These are phyloP conservation scores for Ganoderma lucidum DNA, from an alignment of 1,284 basidiomycete species.

Conservation along the genomic window DNA sequence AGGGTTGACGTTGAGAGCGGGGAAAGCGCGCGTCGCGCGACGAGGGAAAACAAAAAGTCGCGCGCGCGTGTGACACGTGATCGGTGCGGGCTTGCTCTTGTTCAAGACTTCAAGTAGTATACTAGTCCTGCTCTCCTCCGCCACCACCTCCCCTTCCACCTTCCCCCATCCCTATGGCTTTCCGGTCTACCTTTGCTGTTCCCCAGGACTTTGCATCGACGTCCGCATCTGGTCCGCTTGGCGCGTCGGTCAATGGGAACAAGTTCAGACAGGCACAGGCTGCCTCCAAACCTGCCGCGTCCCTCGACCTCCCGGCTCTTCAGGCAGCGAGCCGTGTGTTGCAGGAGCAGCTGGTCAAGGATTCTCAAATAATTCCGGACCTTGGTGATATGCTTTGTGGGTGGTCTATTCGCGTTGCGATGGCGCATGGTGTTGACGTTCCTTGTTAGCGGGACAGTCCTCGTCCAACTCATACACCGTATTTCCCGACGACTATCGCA, in stretches of 20 bases:
- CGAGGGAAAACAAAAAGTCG: constrained; percentile 30
- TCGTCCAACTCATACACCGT: constrained; percentile 81
- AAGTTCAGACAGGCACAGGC: constrained; percentile 30
- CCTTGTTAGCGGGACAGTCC: constrained; percentile 58
- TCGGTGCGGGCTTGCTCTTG: constrained; percentile 25
- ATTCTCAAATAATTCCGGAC: constrained; percentile 77
- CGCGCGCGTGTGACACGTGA: constrained; percentile 34
- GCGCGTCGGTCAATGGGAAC: constrained; percentile 30
- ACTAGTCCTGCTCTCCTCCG: constrained; percentile 28
- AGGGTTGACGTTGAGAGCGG: background rate
- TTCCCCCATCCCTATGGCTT: constrained; percentile 21
- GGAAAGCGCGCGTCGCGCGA: constrained; percentile 21
- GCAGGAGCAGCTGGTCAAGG: constrained; percentile 72
- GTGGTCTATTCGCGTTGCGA: constrained; percentile 43
- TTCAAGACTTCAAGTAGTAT: constrained; percentile 13
- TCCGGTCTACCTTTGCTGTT: constrained; percentile 25
- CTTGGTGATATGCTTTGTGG: constrained; percentile 65
- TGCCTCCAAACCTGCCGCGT: constrained; percentile 45
- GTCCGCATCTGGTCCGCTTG: constrained; percentile 24
- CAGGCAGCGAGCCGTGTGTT: constrained; percentile 71
- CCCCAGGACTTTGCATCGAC: constrained; percentile 30
- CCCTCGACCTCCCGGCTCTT: constrained; percentile 67
- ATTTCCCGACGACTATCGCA: constrained; percentile 79
- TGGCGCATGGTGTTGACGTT: constrained; percentile 15
- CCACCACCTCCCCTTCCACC: constrained; percentile 21